Evolutionary conservation across 2,329 filamentous ascomycete species (phyloP).

Genomic region (Xylaria polymorpha): DNA sequence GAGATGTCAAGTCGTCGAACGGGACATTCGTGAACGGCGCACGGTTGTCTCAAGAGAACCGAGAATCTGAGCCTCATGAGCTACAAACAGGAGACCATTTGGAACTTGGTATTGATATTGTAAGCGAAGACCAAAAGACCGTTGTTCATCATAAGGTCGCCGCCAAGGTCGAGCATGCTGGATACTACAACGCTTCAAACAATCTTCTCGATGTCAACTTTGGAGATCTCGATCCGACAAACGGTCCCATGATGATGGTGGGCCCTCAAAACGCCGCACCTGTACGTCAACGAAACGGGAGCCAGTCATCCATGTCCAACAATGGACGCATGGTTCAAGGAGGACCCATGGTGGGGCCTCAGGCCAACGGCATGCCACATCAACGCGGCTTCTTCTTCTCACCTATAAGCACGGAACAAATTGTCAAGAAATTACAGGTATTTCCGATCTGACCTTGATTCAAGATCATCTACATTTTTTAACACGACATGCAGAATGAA

Average conservation of each 20-base stretch:
- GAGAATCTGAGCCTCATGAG: constrained; percentile 95
- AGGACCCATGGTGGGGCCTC: constrained; percentile 60
- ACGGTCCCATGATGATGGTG: constrained; percentile 78
- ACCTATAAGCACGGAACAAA: constrained; percentile 91
- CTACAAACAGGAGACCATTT: constrained; percentile 90
- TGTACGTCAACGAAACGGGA: constrained; percentile 75
- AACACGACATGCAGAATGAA: constrained; percentile 72
- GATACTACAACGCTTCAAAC: constrained; percentile 78
- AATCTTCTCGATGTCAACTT: constrained; percentile 91
- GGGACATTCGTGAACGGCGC: constrained; percentile 97
- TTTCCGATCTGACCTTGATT: constrained; percentile 52
- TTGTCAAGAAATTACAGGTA: constrained; percentile 88
- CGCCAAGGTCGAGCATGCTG: constrained; percentile 95
- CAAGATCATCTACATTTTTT: constrained; percentile 23
- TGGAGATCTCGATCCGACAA: constrained; percentile 87
- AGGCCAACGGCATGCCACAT: constrained; percentile 71
- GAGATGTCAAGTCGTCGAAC: constrained; percentile 98
- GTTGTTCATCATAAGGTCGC: constrained; percentile 99
- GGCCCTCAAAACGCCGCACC: constrained; percentile 75
- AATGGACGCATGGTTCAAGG: constrained; percentile 71
- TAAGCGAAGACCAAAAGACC: constrained; percentile 98
- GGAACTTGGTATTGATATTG: constrained; percentile 97
- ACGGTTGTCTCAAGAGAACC: constrained; percentile 90
- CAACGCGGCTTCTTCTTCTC: constrained; percentile 88
- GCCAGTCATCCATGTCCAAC: constrained; percentile 70